A percentile compares a stretch with the other conserved stretches of the same genome.
These are phyloP conservation scores for Juglanconis sp. DNA, from an alignment of 2,329 filamentous ascomycete species.

Conservation along the genomic window DNA sequence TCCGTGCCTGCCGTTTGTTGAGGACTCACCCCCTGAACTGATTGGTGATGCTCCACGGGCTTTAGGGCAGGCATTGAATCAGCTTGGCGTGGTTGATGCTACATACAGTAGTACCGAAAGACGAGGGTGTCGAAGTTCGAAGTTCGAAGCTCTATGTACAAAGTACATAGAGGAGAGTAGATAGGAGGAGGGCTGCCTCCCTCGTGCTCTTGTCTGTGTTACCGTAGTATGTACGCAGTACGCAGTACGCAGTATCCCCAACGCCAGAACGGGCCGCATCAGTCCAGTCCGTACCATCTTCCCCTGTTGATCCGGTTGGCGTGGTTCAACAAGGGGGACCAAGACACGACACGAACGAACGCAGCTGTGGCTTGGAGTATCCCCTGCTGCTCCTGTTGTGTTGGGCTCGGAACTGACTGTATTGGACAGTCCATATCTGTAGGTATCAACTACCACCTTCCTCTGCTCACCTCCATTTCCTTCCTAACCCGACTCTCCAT, in stretches of 20 bases:
- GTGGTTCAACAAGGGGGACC: neutral
- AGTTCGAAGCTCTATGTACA: no score
- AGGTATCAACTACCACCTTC: slow-evolving; percentile 5
- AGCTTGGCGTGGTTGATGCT: no score
- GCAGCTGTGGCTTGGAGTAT: neutral
- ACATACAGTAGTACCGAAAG: no score
- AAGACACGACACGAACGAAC: neutral
- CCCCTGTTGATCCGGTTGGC: slow-evolving; percentile 8
- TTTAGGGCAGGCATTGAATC: no score
- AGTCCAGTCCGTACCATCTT: neutral
- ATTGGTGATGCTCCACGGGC: no score
- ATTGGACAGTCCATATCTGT: no score
- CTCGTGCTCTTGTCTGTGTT: no score
- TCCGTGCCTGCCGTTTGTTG: neutral
- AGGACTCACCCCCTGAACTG: neutral
- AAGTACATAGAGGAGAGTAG: no score
- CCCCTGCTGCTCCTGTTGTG: neutral
- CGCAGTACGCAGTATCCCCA: neutral
- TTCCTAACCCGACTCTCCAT: neutral
- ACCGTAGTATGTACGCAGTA: no score
- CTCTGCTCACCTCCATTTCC: neutral
- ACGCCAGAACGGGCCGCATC: neutral
- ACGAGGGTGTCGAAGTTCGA: no score
- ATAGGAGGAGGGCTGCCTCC: no score
- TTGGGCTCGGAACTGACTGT: no score